A percentile compares a stretch with the other conserved stretches of the same genome.
Conservation (phyloP, 192 early-diverging fungal species). For the Jimgerdemannia lactiflua region DNA sequence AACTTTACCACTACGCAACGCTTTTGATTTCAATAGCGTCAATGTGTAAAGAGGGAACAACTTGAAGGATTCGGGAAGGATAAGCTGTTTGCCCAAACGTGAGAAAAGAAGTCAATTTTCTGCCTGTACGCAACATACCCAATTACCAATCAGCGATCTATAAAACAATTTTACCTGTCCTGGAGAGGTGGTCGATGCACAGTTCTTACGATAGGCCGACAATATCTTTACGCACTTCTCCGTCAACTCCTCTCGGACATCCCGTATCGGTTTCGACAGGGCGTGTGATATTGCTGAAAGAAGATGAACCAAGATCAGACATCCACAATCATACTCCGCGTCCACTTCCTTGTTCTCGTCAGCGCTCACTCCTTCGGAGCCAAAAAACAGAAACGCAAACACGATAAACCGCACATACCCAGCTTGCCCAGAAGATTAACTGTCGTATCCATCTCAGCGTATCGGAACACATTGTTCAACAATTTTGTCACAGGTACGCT, state of each 20-base stretch:
- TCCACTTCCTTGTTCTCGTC: neutral
- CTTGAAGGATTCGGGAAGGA: constrained; percentile 96
- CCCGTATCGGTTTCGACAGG: constrained; percentile 62
- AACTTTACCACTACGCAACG: constrained; percentile 68
- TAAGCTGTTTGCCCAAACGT: constrained; percentile 52
- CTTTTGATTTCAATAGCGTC: constrained; percentile 77
- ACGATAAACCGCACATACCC: constrained; percentile 35
- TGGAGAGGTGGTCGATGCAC: constrained; percentile 81
- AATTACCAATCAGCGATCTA: no score
- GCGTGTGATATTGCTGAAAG: constrained; percentile 70
- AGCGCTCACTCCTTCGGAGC: neutral
- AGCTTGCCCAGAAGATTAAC: constrained; percentile 83
- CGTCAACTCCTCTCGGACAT: constrained; percentile 78
- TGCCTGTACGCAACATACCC: no score
- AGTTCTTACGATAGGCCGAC: constrained; percentile 88
- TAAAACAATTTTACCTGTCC: constrained; percentile 52
- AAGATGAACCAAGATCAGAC: neutral
- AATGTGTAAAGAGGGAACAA: constrained; percentile 86
- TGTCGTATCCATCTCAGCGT: constrained; percentile 90
- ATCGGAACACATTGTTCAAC: constrained; percentile 82
- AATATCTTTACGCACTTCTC: constrained; percentile 88
- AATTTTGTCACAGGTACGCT: constrained; percentile 70
- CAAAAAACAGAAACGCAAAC: constrained; percentile 1
- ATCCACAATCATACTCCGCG: neutral
- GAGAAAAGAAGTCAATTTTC: no score